phyloP scores from a whole-genome alignment of 495 filamentous ascomycete species.

The Talaromyces liani region DNA sequence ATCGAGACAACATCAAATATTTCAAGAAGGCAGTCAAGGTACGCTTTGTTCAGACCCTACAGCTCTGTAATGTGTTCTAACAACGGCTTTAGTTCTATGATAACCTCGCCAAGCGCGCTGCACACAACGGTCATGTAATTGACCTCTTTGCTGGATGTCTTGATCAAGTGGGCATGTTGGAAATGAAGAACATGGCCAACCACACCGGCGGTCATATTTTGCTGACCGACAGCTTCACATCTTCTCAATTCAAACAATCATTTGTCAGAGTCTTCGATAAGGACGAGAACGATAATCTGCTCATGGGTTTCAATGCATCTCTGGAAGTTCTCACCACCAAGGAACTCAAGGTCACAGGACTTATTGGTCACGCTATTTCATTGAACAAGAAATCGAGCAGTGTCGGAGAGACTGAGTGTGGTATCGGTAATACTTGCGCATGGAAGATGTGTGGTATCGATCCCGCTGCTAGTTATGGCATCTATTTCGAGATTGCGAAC shows the following conservation, averaged over 20 bases:
- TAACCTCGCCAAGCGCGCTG: constrained; percentile 86
- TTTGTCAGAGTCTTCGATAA: constrained; percentile 97
- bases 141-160: constrained; percentile 98
- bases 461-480: constrained; percentile 83
- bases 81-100: constrained; percentile 78
- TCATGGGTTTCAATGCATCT: constrained; percentile 98
- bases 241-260: constrained; percentile 99
- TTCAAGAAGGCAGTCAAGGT: constrained; percentile 99
- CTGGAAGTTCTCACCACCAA: constrained; percentile 96
- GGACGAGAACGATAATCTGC: constrained; percentile 83
- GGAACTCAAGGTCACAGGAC: constrained; percentile 95
- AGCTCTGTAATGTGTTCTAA: constrained; percentile 8
- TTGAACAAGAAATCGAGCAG: constrained; percentile 97
- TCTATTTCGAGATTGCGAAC: constrained; percentile 97
- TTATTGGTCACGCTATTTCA: constrained; percentile 95
- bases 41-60: constrained; percentile 11
- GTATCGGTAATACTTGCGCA: constrained; percentile 96
- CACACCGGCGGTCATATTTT: constrained; percentile 98
- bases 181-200: constrained; percentile 98
- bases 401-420: constrained; percentile 96
- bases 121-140: constrained; percentile 94
- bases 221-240: constrained; percentile 96
- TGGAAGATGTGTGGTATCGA: constrained; percentile 99
- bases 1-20: constrained; percentile 98
- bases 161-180: constrained; percentile 93